These are phyloP conservation scores for Pulicaria dysenterica DNA, from an alignment of 129 eudicot genomes.

Conservation along the genomic window DNA sequence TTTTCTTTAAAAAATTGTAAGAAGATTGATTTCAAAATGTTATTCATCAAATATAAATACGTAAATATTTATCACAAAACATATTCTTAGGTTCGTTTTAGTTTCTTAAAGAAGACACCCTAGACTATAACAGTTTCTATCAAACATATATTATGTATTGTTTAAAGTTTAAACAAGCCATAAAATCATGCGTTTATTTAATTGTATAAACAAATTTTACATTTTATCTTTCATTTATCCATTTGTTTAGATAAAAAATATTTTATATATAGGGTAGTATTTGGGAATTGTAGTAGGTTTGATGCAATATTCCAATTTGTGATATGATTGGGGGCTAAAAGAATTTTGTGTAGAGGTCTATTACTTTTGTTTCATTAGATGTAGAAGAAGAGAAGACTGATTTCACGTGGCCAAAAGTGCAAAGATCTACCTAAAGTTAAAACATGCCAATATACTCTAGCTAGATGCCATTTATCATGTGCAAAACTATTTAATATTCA, in stretches of 20 bases:
- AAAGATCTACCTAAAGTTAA: conserved; percentile 37
- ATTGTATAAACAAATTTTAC: neutral
- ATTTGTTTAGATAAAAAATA: neutral
- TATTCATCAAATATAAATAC: too few species aligned
- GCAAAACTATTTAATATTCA: neutral
- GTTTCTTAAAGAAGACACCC: too few species aligned
- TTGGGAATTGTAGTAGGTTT: conserved; percentile 27
- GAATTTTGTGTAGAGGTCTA: conserved; percentile 30
- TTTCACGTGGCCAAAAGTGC: conserved; percentile 51
- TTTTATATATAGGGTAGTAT: neutral
- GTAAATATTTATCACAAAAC: too few species aligned
- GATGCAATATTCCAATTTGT: conserved; percentile 34
- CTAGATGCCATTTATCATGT: conserved; percentile 37
- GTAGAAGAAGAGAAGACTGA: conserved; percentile 28
- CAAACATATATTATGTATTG: neutral
- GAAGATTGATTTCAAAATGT: too few species aligned
- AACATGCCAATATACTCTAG: conserved; percentile 29
- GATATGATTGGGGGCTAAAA: conserved; percentile 37
- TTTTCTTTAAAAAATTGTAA: too few species aligned
- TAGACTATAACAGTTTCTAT: neutral
- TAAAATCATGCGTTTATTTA: neutral
- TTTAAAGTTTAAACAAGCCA: too few species aligned
- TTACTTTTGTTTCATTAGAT: conserved; percentile 26
- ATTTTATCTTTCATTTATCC: neutral
- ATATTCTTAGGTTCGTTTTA: too few species aligned